Percentiles rank a stretch among this genome's conserved stretches.
Conservation (phyloP, 2,329 filamentous ascomycete species). For the Pseudogymnoascus sp. region DNA sequence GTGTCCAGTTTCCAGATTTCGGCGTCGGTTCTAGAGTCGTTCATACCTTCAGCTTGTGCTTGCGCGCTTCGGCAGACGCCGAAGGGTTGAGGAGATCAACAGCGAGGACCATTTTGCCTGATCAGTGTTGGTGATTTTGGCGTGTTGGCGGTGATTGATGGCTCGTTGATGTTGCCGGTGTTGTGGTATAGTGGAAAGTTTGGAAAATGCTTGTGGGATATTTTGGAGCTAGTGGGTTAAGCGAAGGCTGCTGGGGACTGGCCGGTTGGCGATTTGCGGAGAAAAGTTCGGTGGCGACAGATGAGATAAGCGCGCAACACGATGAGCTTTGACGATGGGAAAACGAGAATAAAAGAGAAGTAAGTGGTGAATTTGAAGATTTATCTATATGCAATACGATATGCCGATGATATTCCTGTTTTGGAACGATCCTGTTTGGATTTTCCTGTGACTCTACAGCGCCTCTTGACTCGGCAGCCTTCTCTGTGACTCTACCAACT, state of each 20-base stretch:
- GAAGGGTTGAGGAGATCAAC: slow-evolving; percentile 99
- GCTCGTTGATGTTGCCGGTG: slow-evolving; percentile 8
- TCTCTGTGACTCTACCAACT: background rate
- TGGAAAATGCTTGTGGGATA: slow-evolving; percentile 10
- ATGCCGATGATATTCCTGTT: background rate
- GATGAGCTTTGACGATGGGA: background rate
- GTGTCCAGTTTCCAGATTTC: background rate
- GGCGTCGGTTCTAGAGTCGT: slow-evolving; percentile 14
- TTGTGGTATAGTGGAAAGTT: slow-evolving; percentile 9
- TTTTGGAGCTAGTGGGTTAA: slow-evolving; percentile 6
- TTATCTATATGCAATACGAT: background rate
- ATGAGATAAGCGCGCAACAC: background rate
- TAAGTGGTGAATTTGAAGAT: background rate
- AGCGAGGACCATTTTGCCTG: slow-evolving; percentile 77
- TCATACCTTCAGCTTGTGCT: slow-evolving; percentile 99
- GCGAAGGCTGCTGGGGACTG: slow-evolving; percentile 4
- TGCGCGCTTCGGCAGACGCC: slow-evolving; percentile 94
- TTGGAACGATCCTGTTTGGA: background rate
- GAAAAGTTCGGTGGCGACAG: background rate
- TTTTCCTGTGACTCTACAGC: background rate
- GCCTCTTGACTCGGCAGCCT: background rate
- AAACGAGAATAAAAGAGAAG: background rate
- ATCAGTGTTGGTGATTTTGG: slow-evolving; percentile 9
- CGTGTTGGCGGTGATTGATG: slow-evolving; percentile 9
- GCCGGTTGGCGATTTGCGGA: slow-evolving; percentile 7